Percentiles rank a stretch among this genome's conserved stretches.
Conservation (phyloP, 1,139 yeast genomes). For the Blastobotrys illinoisensis region DNA sequence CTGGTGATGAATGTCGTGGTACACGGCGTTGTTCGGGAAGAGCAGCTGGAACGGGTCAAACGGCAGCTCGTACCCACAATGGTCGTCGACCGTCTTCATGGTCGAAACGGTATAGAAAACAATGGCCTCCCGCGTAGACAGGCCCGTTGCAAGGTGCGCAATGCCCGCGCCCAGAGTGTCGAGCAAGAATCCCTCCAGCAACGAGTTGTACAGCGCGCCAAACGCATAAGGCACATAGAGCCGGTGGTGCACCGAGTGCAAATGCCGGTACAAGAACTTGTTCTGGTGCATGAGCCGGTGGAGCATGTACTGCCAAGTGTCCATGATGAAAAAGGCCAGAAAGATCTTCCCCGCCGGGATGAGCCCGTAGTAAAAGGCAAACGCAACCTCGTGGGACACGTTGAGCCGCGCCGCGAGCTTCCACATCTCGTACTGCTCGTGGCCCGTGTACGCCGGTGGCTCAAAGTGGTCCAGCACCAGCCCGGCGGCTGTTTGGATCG, state of each 20-base stretch:
- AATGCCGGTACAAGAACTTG: conserved; percentile 64
- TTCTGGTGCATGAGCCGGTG: conserved; percentile 87
- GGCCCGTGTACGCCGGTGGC: conserved; percentile 62
- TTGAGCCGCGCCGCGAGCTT: conserved; percentile 41
- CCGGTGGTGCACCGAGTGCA: conserved; percentile 92
- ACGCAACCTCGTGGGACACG: conserved; percentile 14
- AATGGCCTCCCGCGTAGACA: conserved; percentile 72
- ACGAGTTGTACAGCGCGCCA: conserved; percentile 93
- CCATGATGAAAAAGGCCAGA: conserved; percentile 69
- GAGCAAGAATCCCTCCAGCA: conserved; percentile 84
- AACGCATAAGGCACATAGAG: conserved; percentile 93
- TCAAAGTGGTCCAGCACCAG: conserved; percentile 50
- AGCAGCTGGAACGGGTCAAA: conserved; percentile 81
- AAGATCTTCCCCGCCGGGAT: conserved; percentile 51
- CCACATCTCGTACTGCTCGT: conserved; percentile 69
- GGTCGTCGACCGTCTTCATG: conserved; percentile 94
- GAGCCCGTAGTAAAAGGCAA: conserved; percentile 19
- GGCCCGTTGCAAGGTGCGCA: conserved; percentile 56
- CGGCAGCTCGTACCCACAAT: conserved; percentile 92
- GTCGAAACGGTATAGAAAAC: conserved; percentile 81
- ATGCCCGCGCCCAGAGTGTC: conserved; percentile 92
- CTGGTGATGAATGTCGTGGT: conserved; percentile 97
- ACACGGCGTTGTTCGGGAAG: conserved; percentile 92
- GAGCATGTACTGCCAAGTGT: conserved; percentile 87
- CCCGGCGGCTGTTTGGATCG: conserved; percentile 75